Base-by-base conservation (phyloP, 2,329 filamentous ascomycete species). In the Aspergillus felis region DNA sequence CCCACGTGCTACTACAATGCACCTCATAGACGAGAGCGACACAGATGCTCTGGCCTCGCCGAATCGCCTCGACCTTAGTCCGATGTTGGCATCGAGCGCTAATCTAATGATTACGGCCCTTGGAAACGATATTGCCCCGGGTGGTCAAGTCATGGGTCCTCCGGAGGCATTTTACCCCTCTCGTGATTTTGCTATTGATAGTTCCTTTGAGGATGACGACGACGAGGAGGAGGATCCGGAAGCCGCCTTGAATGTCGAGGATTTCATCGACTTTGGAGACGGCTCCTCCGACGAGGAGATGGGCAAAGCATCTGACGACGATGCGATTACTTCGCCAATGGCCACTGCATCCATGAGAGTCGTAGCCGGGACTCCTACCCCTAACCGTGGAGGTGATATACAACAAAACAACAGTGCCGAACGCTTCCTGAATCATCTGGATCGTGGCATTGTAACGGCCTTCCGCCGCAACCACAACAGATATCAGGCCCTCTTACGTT, bases 91-190 rank as follows among this genome's bases (percentile, higher is more conserved):
- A 69, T 87, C 88, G 58, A 84, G 86, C 20, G 86, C 87, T 56
- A 89, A 91, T 58, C 82, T 92, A 62, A 92, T 92, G 89, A 86
- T 92, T 76, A 87, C 87, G 51, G 87, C 87, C 64, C 86, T 91
- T 76, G 76, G 77, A 24, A 80, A 78, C 54, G 76, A 80, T 47
- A 72, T 76, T 55, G 72, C 76, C 25, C 75, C 80, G 41, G 77
- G 75, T 62, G 84, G 84, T 4, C 86, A 89, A 67, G 81, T 85
- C n/a, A 81, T 90, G 67, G 89, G 88, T 1, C 87, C 89, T 2
- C 82, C 86, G 0, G 89, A 92, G 73, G 88, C 89, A 7, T 92
- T 91, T 72, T 92, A 89, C 66, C 84, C 88, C 4, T 86, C 87
- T 54, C 81, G 81, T 10, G 82, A 75, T 55, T 76, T 82, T 57